Percentiles rank a stretch among this genome's conserved stretches.
phyloP scores from a whole-genome alignment of 1,284 basidiomycete species.

The Athelia sp. region DNA sequence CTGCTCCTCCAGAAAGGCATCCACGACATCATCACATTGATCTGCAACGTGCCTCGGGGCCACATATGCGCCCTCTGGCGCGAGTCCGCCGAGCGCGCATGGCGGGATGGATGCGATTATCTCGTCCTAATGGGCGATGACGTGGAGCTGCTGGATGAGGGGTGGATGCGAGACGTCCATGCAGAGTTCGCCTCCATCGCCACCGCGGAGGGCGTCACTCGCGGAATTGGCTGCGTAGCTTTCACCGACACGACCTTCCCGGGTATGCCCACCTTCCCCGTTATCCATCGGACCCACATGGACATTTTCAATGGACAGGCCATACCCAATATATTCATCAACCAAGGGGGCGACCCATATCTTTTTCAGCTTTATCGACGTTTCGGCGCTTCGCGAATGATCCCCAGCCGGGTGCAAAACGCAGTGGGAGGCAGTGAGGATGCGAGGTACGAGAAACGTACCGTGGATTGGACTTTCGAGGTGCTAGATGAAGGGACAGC shows the following conservation, averaged over 20 bases:
- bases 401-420: conserved; percentile 37
- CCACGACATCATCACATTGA: conserved; percentile 27
- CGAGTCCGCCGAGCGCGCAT: conserved; percentile 42
- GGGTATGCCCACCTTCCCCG: conserved; percentile 59
- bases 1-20: conserved; percentile 33
- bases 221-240: conserved; percentile 52
- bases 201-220: conserved; percentile 22
- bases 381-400: conserved; percentile 46
- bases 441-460: conserved; percentile 45
- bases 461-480: conserved; percentile 44
- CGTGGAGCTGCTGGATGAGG: conserved; percentile 40
- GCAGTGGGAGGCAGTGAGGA: conserved; percentile 37
- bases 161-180: conserved; percentile 45
- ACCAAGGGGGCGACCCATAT: conserved; percentile 57
- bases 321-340: conserved; percentile 47
- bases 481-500: conserved; percentile 36
- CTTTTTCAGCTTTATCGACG: conserved; percentile 56
- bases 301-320: conserved; percentile 48
- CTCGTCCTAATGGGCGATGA: conserved; percentile 55
- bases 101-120: conserved; percentile 44
- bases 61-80: conserved; percentile 53
- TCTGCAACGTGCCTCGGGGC: conserved; percentile 35
- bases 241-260: conserved; percentile 53
- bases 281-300: conserved; percentile 49
- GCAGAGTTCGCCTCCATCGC: conserved; percentile 33